Base-by-base conservation (phyloP, 2,329 filamentous ascomycete genomes). In the Fusarium proliferatum region DNA sequence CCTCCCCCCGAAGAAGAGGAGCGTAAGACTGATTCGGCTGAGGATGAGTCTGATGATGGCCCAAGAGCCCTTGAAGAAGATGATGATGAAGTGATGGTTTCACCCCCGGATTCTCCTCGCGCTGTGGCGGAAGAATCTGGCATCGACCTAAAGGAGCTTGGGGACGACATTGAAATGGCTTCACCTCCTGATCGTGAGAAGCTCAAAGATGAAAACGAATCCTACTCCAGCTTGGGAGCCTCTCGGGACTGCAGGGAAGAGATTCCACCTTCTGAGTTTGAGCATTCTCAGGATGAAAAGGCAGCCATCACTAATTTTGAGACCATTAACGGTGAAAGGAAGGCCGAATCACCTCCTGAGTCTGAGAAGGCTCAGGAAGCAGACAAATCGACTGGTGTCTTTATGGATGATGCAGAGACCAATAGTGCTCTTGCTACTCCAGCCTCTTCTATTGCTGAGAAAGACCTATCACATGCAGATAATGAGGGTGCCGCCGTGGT, bases 1-100 rank as follows among this genome's bases (percentile, higher is more conserved):
- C 77, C 76, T 19, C 74, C 78, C 1, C 62, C 64, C 3, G 64
- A 72, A 10, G 59, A 75, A 3, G 12, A 28, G 2, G 12, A 30
- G n/a, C 13, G 13, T 16, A 19, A 26, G 9, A 53, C 57, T 11
- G 38, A 39, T 7, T 19, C 19, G 1, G 19, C 38, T 41, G 55
- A 57, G 33, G 13, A 51, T 28, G 26, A 65, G 15, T 19, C 36
- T 26, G 53, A 56, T 5, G 13, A 49, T 23, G 62, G 63, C 1
- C 61, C 71, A 16, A 38, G 64, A 33, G 6, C 26, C 10, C 52
- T 48, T 10, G 51, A 63, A 23, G 38, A 61, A 16, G 61, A 69
- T 4, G 60, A 69, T 4, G 60, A 61, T 23, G 49, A 59, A 9
- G 21, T 23, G 17, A 42, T 55, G 33, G 23, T n/a, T 52, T 43